These are phyloP conservation scores for Asparagopsis taxiformis DNA, from an alignment of 31 red algal species.

Conservation along the genomic window DNA sequence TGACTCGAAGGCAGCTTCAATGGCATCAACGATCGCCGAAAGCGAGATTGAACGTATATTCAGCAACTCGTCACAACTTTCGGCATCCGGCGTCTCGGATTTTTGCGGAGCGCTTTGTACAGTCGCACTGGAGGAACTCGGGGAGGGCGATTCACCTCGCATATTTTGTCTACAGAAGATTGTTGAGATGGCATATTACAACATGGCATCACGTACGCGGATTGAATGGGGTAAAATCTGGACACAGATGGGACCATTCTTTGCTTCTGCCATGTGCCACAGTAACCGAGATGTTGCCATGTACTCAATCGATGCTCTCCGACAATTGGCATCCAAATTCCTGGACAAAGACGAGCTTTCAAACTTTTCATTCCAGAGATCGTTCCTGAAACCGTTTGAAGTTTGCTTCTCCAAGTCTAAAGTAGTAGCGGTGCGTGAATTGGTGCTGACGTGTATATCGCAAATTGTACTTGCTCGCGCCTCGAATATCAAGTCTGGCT, in stretches of 20 bases:
- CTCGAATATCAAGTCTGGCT: conserved; percentile 73
- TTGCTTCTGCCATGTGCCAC: conserved; percentile 78
- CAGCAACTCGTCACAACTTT: conserved; percentile 44
- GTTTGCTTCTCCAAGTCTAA: conserved; percentile 43
- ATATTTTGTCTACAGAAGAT: conserved; percentile 87
- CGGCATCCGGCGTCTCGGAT: conserved; percentile 56
- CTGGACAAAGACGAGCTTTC: conserved; percentile 86
- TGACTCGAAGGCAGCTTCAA: conserved; percentile 53
- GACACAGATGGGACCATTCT: conserved; percentile 69
- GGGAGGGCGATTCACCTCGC: conserved; percentile 44
- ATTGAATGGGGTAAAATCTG: conserved; percentile 85
- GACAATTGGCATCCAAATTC: conserved; percentile 84
- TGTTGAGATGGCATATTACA: conserved; percentile 87
- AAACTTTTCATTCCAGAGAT: conserved; percentile 78
- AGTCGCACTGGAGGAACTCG: conserved; percentile 79
- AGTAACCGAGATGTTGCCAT: conserved; percentile 63
- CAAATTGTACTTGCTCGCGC: conserved; percentile 70
- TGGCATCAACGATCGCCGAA: conserved; percentile 54
- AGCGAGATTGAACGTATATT: conserved; percentile 73
- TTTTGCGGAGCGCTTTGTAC: conserved; percentile 71
- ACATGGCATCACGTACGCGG: conserved; percentile 83
- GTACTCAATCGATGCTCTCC: conserved; percentile 84
- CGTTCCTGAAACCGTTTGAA: conserved; percentile 89
- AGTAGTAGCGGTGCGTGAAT: conserved; percentile 39
- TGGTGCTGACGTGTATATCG: conserved; percentile 64